A percentile compares a stretch with the other conserved stretches of the same genome.
These are phyloP conservation scores for Blastobotrys persicus DNA, from an alignment of 1,139 yeast species.

Conservation along the genomic window DNA sequence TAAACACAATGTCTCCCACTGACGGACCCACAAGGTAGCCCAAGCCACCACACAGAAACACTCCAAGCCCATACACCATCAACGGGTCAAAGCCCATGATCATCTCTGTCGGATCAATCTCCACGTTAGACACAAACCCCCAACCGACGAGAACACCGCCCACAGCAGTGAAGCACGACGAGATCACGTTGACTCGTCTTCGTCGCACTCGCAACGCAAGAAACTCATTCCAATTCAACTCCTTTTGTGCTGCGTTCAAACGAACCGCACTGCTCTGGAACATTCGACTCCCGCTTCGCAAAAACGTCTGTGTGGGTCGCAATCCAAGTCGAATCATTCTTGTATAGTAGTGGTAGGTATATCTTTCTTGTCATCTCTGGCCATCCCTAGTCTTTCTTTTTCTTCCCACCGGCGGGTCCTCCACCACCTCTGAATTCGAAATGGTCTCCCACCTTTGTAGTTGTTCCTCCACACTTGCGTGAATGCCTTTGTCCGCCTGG, in stretches of 20 bases:
- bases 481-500: no score
- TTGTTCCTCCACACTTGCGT: no score
- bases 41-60: conserved; percentile 69
- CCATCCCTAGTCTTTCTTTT: neutral
- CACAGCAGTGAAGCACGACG: conserved; percentile 67
- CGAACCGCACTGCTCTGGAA: conserved; percentile 4
- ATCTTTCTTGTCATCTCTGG: neutral
- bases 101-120: conserved; percentile 77
- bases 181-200: conserved; percentile 62
- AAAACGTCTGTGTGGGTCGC: conserved; percentile 2
- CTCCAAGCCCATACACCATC: conserved; percentile 51
- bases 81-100: conserved; percentile 86
- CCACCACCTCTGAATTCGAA: no score
- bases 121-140: conserved; percentile 72
- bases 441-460: no score
- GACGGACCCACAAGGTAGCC: conserved; percentile 86
- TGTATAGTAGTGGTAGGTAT: no score
- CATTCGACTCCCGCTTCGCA: neutral
- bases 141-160: conserved; percentile 71
- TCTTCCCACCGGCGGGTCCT: neutral
- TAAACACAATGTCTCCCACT: conserved; percentile 70
- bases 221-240: conserved; percentile 72
- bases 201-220: conserved; percentile 72
- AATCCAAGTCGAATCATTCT: conserved; percentile 7
- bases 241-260: conserved; percentile 2